Evolutionary conservation across 2,329 filamentous ascomycete genomes (phyloP).

Genomic region (Fusarium sulawesiense): DNA sequence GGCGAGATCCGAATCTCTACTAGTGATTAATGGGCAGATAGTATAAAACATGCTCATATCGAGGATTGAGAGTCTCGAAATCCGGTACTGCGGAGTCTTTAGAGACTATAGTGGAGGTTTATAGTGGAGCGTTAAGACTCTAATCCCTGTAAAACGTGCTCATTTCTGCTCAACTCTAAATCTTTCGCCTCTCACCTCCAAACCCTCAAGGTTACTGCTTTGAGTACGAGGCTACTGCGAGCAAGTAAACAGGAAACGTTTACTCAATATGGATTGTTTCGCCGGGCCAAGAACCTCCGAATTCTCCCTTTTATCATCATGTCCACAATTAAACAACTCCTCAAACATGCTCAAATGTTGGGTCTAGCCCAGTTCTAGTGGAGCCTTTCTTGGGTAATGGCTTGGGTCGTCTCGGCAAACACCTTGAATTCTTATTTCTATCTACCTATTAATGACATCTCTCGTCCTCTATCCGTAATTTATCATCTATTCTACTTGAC

Average conservation of each 20-base stretch:
- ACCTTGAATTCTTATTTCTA: conserved; percentile 43
- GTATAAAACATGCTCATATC: conserved; percentile 5
- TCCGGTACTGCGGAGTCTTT: conserved; percentile 15
- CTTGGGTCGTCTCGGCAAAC: background rate
- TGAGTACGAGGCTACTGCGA: conserved; percentile 2
- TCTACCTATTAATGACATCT: conserved; percentile 29
- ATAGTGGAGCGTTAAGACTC: background rate
- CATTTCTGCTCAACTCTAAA: conserved; percentile 51
- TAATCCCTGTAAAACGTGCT: conserved; percentile 51
- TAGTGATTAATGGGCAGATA: background rate
- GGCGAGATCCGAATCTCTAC: background rate
- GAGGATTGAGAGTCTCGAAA: conserved; percentile 9
- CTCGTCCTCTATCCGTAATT: conserved; percentile 17
- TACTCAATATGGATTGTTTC: conserved; percentile 40
- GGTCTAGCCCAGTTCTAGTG: conserved; percentile 19
- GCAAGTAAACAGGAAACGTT: conserved; percentile 40
- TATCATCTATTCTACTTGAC: background rate
- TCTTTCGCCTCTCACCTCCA: conserved; percentile 2
- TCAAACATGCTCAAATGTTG: conserved; percentile 33
- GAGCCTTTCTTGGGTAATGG: conserved; percentile 1
- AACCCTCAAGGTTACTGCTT: background rate
- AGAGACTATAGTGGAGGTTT: conserved; percentile 12
- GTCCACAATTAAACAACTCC: conserved; percentile 9
- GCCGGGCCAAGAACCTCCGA: conserved; percentile 31
- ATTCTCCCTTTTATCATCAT: conserved; percentile 7